A percentile compares a stretch with the other conserved stretches of the same genome.
Conservation (phyloP, 768 basidiomycete species). For the Leccinum uliginosum region DNA sequence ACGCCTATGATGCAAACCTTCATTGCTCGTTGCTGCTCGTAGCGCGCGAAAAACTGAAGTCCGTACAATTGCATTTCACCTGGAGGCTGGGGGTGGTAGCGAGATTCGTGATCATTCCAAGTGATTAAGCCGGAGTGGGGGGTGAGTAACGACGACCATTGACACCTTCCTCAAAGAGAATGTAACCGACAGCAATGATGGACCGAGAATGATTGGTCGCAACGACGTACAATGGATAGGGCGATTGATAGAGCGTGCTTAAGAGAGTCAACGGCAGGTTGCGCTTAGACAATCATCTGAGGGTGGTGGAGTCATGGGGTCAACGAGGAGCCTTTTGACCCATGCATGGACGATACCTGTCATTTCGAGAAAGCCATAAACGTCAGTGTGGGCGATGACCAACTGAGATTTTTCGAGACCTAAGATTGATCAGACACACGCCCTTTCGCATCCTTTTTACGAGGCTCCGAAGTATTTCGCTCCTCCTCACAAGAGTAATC, state of each 20-base stretch:
- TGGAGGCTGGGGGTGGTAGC: neutral
- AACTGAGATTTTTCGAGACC: neutral
- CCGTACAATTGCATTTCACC: neutral
- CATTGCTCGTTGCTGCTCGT: neutral
- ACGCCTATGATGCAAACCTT: neutral
- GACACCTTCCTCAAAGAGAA: neutral
- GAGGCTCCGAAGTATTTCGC: too few species aligned
- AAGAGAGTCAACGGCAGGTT: too few species aligned
- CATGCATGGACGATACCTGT: neutral
- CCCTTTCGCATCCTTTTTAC: neutral
- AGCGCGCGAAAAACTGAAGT: neutral
- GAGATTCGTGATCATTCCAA: neutral
- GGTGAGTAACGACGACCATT: neutral
- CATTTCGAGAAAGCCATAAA: neutral
- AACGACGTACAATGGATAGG: too few species aligned
- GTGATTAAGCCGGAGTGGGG: neutral
- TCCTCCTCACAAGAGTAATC: neutral
- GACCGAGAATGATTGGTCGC: too few species aligned
- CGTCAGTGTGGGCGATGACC: neutral
- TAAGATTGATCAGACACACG: neutral
- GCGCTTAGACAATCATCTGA: neutral
- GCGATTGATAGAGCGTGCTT: too few species aligned
- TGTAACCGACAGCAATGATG: neutral
- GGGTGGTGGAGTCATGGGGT: neutral
- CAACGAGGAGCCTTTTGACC: neutral